Base-by-base conservation (phyloP, 108 stramenopile genomes). In the Cyclostephanos tholiformis region DNA sequence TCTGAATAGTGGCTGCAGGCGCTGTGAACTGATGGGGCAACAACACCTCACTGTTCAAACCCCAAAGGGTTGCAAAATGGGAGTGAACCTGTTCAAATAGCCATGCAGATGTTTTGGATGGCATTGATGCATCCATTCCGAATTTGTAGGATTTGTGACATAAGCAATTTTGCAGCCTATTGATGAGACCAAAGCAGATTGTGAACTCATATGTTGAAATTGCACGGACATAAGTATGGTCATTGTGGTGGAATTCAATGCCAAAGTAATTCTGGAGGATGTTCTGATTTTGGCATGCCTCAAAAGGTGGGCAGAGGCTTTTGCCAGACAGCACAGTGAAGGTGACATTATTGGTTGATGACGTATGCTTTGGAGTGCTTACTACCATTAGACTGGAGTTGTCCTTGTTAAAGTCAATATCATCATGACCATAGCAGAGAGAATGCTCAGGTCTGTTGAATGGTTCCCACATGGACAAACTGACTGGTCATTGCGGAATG, bases 101-200 rank as follows among this genome's bases (percentile, higher is more conserved):
- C 48, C 48, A 49, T 16, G 26, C 1, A 20, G 70, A 71, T 11
- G 70, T 71, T 11, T 5, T 44, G 4, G 60, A 43, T 16, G 60
- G 70, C n/a, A 71, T 62, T 23, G 35, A 49, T 29, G 11, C 4
- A 14, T 71, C 70, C 16, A 62, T 4, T 23, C 30, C n/a, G 49
- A 17, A 29, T 29, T 49, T 17, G 35, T 71, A 39, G n/a, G n/a
- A n/a, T n/a, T n/a, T n/a, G n/a, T n/a, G n/a, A n/a, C n/a, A n/a
- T n/a, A n/a, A n/a, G n/a, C n/a, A n/a, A n/a, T n/a, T n/a, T 2
- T n/a, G 12, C 25, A 72, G 48, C 23, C 49, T 27, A 17, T 30
- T 10, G 11, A 46, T 52, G 26, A 72, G 52, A 19, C 53, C 62
- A 22, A 26, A 25, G 30, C 11, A 14, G n/a, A n/a, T n/a, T n/a